Base-by-base conservation (phyloP, 345 rosid genomes). In the Laguncularia racemosa region DNA sequence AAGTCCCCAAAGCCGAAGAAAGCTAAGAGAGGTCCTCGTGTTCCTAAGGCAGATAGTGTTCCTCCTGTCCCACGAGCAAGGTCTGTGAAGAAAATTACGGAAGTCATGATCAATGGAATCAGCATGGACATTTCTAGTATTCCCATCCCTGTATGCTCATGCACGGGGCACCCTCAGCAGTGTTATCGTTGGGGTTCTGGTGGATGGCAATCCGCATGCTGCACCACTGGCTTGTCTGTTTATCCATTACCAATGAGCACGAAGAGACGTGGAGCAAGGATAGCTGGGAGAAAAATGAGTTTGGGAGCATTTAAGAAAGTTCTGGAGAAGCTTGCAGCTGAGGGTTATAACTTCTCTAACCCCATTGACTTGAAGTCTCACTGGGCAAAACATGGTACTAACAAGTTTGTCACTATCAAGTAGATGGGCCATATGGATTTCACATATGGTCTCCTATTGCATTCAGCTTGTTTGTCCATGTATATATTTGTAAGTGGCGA, bases 321-420 rank as follows among this genome's bases (percentile, higher is more conserved):
- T 20, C 38, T 68, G 56, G 73, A 64, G 63, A 68, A 68, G 61
- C 77, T 68, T 13, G 70, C 73, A 2, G 70, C 64, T 4, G 73
- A 73, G 49, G 77, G 73, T 50, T 65, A 73, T 46, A 64, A 73
- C 50, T 65, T 73, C 12, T 13, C 64, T 57, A 64, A 56, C 52
- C 73, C 77, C 12, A 61, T 73, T 26, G 77, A 73, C 56, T 51
- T 73, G 40, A 73, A 49, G 66, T 33, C 59, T 48, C 62, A 73
- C 58, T 73, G 77, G 73, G 77, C 77, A 4, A 73, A 61, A 58
- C 77, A 73, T 46, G 73, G 77, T 50, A 73, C 77, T 6, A 73
- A 68, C 58, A 68, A 68, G 67, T 73, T 68, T 49, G 73, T 73
- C 64, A 73, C 77, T 14, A 73, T 73, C 59, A 68, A 66, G 73